phyloP scores from a whole-genome alignment of 495 filamentous ascomycete species.

The Chaetomium cochliodes region DNA sequence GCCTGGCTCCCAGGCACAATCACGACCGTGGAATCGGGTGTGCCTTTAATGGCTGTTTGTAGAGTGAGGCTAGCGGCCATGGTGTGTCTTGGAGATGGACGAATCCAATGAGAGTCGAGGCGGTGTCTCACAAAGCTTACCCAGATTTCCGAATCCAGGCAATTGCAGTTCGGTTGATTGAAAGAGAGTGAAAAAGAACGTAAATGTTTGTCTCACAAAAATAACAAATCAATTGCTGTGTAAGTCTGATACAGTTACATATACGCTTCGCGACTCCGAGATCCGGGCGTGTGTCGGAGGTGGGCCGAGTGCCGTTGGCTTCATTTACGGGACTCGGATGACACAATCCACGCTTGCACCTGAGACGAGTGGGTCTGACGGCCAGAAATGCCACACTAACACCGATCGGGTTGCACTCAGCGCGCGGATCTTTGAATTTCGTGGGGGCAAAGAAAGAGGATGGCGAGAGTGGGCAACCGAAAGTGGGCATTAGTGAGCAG shows the following conservation, averaged over 20 bases:
- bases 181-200: not conserved
- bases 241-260: not conserved
- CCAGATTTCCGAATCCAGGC: not conserved
- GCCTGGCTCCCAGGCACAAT: slow-evolving; percentile 60
- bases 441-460: not conserved
- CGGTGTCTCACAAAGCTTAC: slow-evolving; percentile 18
- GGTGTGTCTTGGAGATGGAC: not conserved
- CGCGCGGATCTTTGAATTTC: not conserved
- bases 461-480: too few relatives aligned
- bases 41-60: slow-evolving; percentile 46
- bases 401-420: not conserved
- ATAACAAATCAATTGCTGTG: not conserved
- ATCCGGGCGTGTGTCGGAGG: not conserved
- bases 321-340: slow-evolving; percentile 20
- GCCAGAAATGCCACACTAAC: not conserved
- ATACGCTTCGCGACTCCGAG: not conserved
- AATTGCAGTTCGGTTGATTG: not conserved
- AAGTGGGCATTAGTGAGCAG: too few relatives aligned
- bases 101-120: slow-evolving; percentile 5
- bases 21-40: slow-evolving; percentile 51
- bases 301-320: slow-evolving; percentile 13
- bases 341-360: slow-evolving; percentile 20
- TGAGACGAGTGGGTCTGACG: slow-evolving; percentile 15
- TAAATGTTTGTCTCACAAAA: not conserved
- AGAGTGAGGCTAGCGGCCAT: slow-evolving; percentile 39